Evolutionary conservation across 495 filamentous ascomycete species (phyloP).

Genomic region (Pyrenopolyporus hunteri): DNA sequence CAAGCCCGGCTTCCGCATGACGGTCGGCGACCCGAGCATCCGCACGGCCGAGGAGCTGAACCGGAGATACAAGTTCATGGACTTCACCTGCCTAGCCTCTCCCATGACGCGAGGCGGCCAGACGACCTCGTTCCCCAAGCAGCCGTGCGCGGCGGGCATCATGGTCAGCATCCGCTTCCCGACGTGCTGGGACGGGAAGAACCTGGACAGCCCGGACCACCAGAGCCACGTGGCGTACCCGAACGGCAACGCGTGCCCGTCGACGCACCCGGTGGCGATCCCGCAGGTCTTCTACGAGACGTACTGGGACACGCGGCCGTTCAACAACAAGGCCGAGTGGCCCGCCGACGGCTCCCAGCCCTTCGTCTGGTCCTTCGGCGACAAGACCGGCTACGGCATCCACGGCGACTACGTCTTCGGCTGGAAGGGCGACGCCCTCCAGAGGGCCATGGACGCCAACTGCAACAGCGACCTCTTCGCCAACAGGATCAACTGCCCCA

Average conservation of each 20-base stretch:
- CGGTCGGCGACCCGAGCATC: conserved; percentile 50
- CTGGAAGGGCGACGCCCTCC: conserved; percentile 53
- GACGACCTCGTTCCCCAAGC: conserved; percentile 43
- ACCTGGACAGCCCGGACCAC: conserved; percentile 50
- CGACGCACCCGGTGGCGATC: conserved; percentile 59
- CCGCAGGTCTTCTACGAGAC: conserved; percentile 72
- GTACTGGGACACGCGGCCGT: conserved; percentile 50
- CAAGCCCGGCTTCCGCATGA: conserved; percentile 54
- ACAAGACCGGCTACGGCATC: conserved; percentile 49
- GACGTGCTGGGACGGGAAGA: conserved; percentile 49
- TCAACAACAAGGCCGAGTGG: conserved; percentile 49
- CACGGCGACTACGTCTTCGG: conserved; percentile 55
- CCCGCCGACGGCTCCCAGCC: conserved; percentile 48
- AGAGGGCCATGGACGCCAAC: conserved; percentile 48
- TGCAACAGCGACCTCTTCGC: conserved; percentile 47
- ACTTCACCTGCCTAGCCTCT: conserved; percentile 44
- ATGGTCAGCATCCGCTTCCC: conserved; percentile 48
- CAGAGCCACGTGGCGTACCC: conserved; percentile 52
- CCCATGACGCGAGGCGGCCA: conserved; percentile 53
- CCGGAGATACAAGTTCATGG: conserved; percentile 52
- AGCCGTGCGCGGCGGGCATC: conserved; percentile 47
- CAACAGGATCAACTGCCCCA: conserved; percentile 48
- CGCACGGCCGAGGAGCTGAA: conserved; percentile 45
- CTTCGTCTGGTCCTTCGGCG: conserved; percentile 52
- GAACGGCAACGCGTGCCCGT: conserved; percentile 58